These are phyloP conservation scores for Pythium volutum DNA, from an alignment of 352 stramenopile species.

Conservation along the genomic window DNA sequence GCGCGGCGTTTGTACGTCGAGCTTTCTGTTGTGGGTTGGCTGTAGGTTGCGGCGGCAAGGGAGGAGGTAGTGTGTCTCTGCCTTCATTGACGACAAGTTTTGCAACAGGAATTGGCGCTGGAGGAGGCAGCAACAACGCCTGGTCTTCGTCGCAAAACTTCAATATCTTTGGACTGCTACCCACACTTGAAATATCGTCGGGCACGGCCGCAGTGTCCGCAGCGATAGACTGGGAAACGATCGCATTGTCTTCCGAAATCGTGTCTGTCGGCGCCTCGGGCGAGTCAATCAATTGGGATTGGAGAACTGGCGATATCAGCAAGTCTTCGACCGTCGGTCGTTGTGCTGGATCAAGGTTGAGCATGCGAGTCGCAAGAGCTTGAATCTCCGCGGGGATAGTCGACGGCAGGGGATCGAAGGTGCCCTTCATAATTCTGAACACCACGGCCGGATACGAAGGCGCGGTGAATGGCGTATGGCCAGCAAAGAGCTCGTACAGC, in stretches of 20 bases:
- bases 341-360: constrained; percentile 17
- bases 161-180: not conserved
- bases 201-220: not conserved
- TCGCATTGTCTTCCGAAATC: not conserved
- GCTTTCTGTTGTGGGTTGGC: not conserved
- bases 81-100: not conserved
- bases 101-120: not conserved
- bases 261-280: not conserved
- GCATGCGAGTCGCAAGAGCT: constrained; percentile 28
- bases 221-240: not conserved
- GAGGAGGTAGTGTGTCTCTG: not conserved
- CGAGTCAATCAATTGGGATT: not conserved
- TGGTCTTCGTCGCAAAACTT: not conserved
- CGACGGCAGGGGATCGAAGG: constrained; percentile 29
- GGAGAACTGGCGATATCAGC: not conserved
- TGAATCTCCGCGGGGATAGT: constrained; percentile 20
- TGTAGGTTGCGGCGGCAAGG: not conserved
- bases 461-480: constrained; percentile 57
- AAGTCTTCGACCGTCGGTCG: constrained; percentile 15
- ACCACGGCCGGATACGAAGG: constrained; percentile 48
- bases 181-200: not conserved
- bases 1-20: not conserved
- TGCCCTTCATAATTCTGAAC: constrained; percentile 37
- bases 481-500: constrained; percentile 62
- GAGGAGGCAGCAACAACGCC: not conserved